phyloP scores from a whole-genome alignment of 331 rosid species.

The Phaseolus coccineus region DNA sequence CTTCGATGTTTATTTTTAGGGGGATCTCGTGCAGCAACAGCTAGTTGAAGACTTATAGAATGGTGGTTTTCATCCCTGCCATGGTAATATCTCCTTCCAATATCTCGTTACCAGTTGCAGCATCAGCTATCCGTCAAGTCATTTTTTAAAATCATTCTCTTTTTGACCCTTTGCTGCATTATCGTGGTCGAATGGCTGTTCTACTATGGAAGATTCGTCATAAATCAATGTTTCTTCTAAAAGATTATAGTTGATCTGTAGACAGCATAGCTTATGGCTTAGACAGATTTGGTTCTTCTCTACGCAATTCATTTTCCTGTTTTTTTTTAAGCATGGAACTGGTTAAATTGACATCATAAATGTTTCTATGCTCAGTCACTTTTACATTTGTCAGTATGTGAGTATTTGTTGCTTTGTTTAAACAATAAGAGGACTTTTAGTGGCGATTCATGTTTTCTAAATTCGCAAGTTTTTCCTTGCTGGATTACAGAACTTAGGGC shows the following conservation, averaged over 20 bases:
- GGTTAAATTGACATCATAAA: constrained; percentile 34
- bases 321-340: constrained; percentile 32
- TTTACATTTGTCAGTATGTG: constrained; percentile 23
- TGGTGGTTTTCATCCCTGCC: constrained; percentile 34
- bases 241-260: constrained; percentile 47
- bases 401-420: constrained; percentile 27
- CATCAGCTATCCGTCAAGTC: constrained; percentile 59
- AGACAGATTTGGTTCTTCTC: constrained; percentile 46
- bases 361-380: constrained; percentile 25
- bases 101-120: constrained; percentile 58
- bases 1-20: constrained; percentile 52
- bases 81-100: constrained; percentile 56
- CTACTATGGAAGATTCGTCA: constrained; percentile 46
- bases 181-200: constrained; percentile 46
- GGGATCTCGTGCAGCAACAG: constrained; percentile 58
- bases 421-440: constrained; percentile 29
- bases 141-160: constrained; percentile 32
- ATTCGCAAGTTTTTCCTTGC: constrained; percentile 46
- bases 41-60: constrained; percentile 55
- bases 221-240: constrained; percentile 43
- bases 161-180: constrained; percentile 52
- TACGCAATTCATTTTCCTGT: constrained; percentile 40
- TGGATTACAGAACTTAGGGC: constrained; percentile 66
- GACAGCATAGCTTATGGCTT: constrained; percentile 48
- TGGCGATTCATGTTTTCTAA: constrained; percentile 42